These are phyloP conservation scores for Diaporthe ilicicola DNA, from an alignment of 2,329 filamentous ascomycete genomes.

Conservation along the genomic window DNA sequence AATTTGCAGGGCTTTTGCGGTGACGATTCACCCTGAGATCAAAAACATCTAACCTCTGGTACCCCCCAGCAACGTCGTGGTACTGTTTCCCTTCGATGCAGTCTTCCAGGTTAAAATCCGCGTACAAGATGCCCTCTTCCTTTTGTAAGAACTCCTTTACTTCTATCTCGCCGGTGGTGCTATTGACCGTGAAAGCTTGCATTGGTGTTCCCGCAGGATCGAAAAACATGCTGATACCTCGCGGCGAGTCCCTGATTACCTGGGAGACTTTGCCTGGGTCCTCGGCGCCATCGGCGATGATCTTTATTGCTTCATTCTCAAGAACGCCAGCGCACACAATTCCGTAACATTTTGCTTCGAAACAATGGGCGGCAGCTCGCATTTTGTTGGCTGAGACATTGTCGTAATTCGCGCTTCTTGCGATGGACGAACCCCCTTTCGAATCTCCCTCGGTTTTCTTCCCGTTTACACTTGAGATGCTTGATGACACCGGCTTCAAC, in stretches of 20 bases:
- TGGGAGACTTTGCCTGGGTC: slow-evolving; percentile 10
- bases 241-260: not conserved
- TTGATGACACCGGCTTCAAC: slow-evolving; percentile 19
- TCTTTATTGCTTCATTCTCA: slow-evolving; percentile 23
- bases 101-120: slow-evolving; percentile 26
- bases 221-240: slow-evolving; percentile 9
- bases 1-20: slow-evolving; percentile 1
- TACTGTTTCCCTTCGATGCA: slow-evolving; percentile 29
- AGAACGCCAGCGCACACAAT: slow-evolving; percentile 30
- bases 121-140: slow-evolving; percentile 32
- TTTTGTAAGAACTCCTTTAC: slow-evolving; percentile 27
- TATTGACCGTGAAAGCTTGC: not conserved
- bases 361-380: slow-evolving; percentile 28
- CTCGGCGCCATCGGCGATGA: slow-evolving; percentile 1
- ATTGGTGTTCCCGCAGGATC: not conserved
- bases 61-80: slow-evolving; percentile 35
- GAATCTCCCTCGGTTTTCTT: not conserved
- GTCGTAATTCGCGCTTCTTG: slow-evolving; percentile 7
- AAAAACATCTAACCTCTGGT: slow-evolving; percentile 35
- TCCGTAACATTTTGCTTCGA: slow-evolving; percentile 33
- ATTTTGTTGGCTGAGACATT: slow-evolving; percentile 19
- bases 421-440: not conserved
- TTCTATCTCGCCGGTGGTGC: slow-evolving; percentile 10
- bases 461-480: not conserved
- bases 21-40: slow-evolving; percentile 7